A percentile compares a stretch with the other conserved stretches of the same genome.
Conservation (phyloP, 352 stramenopile genomes). For the Pythium insidiosum region DNA sequence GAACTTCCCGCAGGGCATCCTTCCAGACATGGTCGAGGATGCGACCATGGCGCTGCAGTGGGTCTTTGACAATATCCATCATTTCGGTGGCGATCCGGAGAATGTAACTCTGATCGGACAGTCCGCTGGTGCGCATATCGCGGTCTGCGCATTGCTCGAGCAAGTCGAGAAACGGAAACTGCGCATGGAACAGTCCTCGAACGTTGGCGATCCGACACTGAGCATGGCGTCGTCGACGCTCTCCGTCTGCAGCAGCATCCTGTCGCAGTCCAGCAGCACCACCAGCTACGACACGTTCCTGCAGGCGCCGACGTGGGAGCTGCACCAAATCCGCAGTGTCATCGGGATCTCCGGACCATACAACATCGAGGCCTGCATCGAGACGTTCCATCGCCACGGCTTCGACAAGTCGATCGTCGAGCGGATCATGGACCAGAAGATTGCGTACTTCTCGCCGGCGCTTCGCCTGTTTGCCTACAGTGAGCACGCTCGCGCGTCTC, state of each 20-base stretch:
- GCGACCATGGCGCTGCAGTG: slow-evolving; percentile 78
- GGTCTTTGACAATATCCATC: slow-evolving; percentile 78
- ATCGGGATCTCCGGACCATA: slow-evolving; percentile 85
- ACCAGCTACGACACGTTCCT: slow-evolving; percentile 24
- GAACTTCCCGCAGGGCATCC: slow-evolving; percentile 84
- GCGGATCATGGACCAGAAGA: slow-evolving; percentile 74
- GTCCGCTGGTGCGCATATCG: slow-evolving; percentile 85
- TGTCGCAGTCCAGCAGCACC: slow-evolving; percentile 19
- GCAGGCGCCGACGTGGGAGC: slow-evolving; percentile 42
- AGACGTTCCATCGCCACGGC: slow-evolving; percentile 77
- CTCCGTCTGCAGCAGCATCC: no score
- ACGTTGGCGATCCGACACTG: slow-evolving; percentile 8
- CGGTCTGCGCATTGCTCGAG: slow-evolving; percentile 61
- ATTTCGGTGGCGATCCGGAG: slow-evolving; percentile 79
- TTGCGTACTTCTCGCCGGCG: slow-evolving; percentile 47
- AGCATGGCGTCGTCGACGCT: no score
- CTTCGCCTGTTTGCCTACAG: slow-evolving; percentile 34
- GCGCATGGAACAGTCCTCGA: slow-evolving; percentile 2
- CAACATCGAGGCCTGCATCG: slow-evolving; percentile 71
- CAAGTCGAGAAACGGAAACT: slow-evolving; percentile 42
- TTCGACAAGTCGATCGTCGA: slow-evolving; percentile 70
- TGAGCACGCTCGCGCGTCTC: slow-evolving; percentile 9
- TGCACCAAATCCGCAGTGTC: slow-evolving; percentile 65
- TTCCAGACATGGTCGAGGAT: slow-evolving; percentile 90
- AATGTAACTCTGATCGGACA: slow-evolving; percentile 86